Evolutionary conservation across 306 rosid species (phyloP).

Genomic region (Cicer bijugum): DNA sequence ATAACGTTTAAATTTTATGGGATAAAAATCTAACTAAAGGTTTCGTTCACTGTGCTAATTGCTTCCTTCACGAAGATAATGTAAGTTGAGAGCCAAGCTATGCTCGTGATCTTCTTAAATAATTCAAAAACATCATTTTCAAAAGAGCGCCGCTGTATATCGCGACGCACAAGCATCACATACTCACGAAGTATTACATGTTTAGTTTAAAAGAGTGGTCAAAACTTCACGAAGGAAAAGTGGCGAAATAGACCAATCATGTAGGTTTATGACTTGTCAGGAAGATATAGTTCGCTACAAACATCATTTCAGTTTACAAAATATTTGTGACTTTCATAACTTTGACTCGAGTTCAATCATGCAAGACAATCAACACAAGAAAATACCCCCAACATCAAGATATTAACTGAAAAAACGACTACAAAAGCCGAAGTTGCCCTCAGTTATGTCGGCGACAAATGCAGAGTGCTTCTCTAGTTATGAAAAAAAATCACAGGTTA

Average conservation of each 20-base stretch:
- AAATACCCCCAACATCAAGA: background rate
- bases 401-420: background rate
- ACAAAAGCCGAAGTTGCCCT: background rate
- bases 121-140: background rate
- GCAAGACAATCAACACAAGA: background rate
- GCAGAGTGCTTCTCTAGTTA: background rate
- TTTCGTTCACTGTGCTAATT: no score
- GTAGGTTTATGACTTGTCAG: no score
- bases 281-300: no score
- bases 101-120: background rate
- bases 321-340: background rate
- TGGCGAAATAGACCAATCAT: no score
- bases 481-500: slow-evolving; percentile 41
- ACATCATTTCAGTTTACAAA: background rate
- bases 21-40: no score
- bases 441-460: slow-evolving; percentile 11
- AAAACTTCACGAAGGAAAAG: no score
- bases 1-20: no score
- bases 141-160: no score
- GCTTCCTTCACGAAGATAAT: background rate
- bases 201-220: no score
- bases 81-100: background rate
- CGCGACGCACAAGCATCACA: no score
- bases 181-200: no score
- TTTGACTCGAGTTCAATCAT: background rate